Evolutionary conservation across 2,329 filamentous ascomycete genomes (phyloP), one percentile per base, ranked within the genome.

Genomic region (Orbilia quercus): DNA sequence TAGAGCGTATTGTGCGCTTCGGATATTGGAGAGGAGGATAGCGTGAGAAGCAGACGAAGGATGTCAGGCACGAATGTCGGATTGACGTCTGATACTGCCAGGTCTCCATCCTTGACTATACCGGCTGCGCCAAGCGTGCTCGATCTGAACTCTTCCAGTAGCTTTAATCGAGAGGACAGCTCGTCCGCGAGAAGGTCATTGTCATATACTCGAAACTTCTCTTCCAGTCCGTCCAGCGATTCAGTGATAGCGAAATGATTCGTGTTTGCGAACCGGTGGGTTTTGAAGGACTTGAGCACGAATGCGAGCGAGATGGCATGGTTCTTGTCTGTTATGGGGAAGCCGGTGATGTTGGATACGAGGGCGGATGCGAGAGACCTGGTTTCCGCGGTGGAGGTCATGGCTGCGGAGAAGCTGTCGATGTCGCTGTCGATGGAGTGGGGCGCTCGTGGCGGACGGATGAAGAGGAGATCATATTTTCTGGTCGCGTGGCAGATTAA

Each of bases 141-240:
- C 36, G 36, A 40, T 18, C 25, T 34, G 18, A 96, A 81, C 71
- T 88, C 85, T 40, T 85, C 81, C 12, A 92, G 80, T 12, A 23
- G 20, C 1, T 42, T 25, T 3, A 60, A 34, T 12, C 69, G 12
- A 5, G 23, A 42, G 1, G 34, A 36, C 0, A 92, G 82, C 4
- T 88, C 88, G 79, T 93, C 88, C 11, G 92, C 91, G 23, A 97
- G 82, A 40, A 87, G 87, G 77, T 97, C 93, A 74, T 91, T 88
- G 78, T 90, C 89, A 51, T 91, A 85, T 60, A 98, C 85, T 31
- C 88, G 86, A 77, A 97, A 95, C 77, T 94, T 92, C 82, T 98
- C 95, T 76, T 93, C 89, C 1, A 97, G 83, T 0, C 77, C 69
- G 11, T 48, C 18, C 11, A 74, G 62, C 22, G 60, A 55, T 22